These are phyloP conservation scores for Pestalotiopsis sp. DNA, from an alignment of 2,329 filamentous ascomycete species.

Conservation along the genomic window DNA sequence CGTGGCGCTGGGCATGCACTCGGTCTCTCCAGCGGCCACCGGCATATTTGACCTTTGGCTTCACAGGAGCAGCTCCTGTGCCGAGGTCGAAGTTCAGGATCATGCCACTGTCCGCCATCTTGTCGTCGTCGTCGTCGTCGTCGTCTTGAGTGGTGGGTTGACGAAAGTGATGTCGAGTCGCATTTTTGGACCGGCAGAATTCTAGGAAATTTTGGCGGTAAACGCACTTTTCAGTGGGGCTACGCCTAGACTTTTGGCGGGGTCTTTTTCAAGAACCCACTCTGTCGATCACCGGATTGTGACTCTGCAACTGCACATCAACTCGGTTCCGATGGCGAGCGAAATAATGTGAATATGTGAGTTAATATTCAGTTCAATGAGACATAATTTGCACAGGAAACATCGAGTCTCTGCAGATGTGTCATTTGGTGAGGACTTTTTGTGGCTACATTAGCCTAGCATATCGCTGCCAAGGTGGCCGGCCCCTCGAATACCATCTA, in stretches of 20 bases:
- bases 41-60: conserved; percentile 69
- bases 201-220: conserved; percentile 15
- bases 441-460: too few species aligned
- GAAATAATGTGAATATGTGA: too few species aligned
- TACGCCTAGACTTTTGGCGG: neutral
- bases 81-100: conserved; percentile 87
- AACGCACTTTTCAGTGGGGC: neutral
- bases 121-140: conserved; percentile 12
- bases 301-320: too few species aligned
- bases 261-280: neutral
- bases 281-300: neutral
- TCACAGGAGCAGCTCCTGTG: conserved; percentile 56
- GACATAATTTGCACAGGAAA: too few species aligned
- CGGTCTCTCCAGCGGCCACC: conserved; percentile 94
- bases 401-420: too few species aligned
- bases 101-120: conserved; percentile 94
- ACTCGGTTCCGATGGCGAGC: too few species aligned
- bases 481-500: too few species aligned
- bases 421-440: too few species aligned
- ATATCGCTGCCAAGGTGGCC: too few species aligned
- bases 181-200: conserved; percentile 13
- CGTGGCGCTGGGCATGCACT: conserved; percentile 72
- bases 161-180: neutral
- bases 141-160: neutral
- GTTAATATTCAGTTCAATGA: too few species aligned